Evolutionary conservation across 768 basidiomycete species (phyloP).

Genomic region (Leucocoprinus leucothites): DNA sequence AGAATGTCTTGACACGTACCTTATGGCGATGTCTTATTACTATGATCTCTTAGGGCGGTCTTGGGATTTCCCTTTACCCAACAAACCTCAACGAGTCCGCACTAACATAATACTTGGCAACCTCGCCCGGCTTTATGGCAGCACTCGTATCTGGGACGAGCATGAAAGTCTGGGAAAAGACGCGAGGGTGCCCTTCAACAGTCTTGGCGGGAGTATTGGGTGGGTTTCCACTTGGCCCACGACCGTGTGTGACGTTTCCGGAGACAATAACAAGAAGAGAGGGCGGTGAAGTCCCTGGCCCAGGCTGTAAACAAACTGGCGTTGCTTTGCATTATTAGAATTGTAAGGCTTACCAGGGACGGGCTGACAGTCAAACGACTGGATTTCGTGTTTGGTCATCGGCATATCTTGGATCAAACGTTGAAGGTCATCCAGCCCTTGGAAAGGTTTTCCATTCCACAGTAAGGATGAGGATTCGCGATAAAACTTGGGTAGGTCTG

Average conservation of each 20-base stretch:
- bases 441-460: slow-evolving; percentile 84
- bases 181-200: slow-evolving; percentile 75
- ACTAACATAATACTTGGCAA: slow-evolving; percentile 79
- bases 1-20: no score
- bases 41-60: no score
- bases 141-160: slow-evolving; percentile 73
- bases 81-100: slow-evolving; percentile 82
- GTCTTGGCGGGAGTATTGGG: slow-evolving; percentile 45
- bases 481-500: slow-evolving; percentile 80
- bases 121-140: slow-evolving; percentile 63
- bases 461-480: slow-evolving; percentile 71
- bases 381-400: slow-evolving; percentile 77
- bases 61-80: slow-evolving; percentile 51
- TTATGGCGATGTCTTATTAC: no score
- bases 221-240: slow-evolving; percentile 56
- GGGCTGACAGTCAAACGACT: slow-evolving; percentile 88
- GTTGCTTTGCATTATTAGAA: background rate
- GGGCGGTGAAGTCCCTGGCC: slow-evolving; percentile 72
- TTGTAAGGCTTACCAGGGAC: slow-evolving; percentile 60
- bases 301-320: slow-evolving; percentile 7
- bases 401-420: slow-evolving; percentile 73
- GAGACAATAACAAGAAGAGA: slow-evolving; percentile 78
- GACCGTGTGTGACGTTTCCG: slow-evolving; percentile 73
- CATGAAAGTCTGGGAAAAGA: slow-evolving; percentile 87
- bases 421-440: slow-evolving; percentile 66